phyloP scores from a whole-genome alignment of 306 rosid species.

The Glycine latifolia region DNA sequence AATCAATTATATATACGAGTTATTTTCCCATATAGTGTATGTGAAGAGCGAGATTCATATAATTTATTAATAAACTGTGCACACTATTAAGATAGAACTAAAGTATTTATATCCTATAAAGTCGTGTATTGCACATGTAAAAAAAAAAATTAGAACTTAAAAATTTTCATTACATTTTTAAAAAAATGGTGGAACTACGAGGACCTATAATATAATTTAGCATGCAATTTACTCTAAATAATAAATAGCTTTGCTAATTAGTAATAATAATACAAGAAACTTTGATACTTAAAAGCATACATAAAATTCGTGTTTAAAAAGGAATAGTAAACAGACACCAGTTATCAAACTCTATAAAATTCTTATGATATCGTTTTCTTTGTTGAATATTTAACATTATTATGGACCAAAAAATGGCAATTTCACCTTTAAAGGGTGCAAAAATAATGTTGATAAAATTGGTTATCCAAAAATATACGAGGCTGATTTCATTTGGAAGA shows the following conservation, averaged over 20 bases:
- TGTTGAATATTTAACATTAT: slow-evolving; percentile 39
- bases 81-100: background rate
- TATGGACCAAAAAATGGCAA: slow-evolving; percentile 41
- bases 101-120: background rate
- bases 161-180: too few relatives aligned
- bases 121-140: background rate
- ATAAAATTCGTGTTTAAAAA: slow-evolving; percentile 18
- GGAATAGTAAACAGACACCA: too few relatives aligned
- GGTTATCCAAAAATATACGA: slow-evolving; percentile 31
- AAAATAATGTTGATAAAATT: slow-evolving; percentile 13
- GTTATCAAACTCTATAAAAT: background rate
- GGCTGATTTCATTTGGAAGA: slow-evolving; percentile 30
- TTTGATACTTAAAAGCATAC: background rate
- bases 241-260: background rate
- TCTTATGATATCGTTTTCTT: slow-evolving; percentile 11
- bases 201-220: background rate
- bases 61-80: background rate
- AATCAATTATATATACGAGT: too few relatives aligned
- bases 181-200: background rate
- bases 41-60: background rate
- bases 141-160: background rate
- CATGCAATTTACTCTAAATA: background rate
- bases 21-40: too few relatives aligned
- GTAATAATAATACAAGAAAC: background rate
- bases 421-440: slow-evolving; percentile 30